Evolutionary conservation across 306 rosid species (phyloP).

Genomic region (Hippophae tibetana): DNA sequence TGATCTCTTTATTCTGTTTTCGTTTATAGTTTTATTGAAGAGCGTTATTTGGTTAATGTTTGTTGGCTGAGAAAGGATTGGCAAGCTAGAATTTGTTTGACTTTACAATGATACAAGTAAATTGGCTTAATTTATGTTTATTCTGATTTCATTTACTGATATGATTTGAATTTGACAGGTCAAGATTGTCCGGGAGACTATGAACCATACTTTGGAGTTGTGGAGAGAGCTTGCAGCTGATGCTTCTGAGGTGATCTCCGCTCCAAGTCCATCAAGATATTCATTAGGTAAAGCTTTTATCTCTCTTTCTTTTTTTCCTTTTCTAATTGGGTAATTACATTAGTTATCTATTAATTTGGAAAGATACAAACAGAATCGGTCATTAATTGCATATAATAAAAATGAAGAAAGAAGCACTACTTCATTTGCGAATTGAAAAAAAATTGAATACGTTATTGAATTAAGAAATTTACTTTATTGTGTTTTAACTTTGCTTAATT

Average conservation of each 20-base stretch:
- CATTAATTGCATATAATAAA: no score
- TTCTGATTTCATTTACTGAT: not conserved
- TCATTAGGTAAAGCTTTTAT: slow-evolving; percentile 37
- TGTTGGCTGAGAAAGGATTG: not conserved
- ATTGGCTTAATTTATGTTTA: not conserved
- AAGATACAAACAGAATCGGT: no score
- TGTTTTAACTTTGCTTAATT: no score
- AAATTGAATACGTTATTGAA: not conserved
- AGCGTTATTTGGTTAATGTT: slow-evolving; percentile 1
- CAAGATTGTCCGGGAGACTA: slow-evolving; percentile 80
- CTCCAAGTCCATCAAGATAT: slow-evolving; percentile 38
- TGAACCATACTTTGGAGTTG: slow-evolving; percentile 66
- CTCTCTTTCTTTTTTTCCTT: not conserved
- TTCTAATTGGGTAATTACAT: no score
- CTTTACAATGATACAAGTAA: slow-evolving; percentile 1
- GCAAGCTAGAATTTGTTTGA: not conserved
- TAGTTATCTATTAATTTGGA: no score
- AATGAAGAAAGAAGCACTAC: no score
- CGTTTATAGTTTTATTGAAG: not conserved
- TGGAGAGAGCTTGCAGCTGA: slow-evolving; percentile 57
- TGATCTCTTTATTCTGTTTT: not conserved
- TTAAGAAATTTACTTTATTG: no score
- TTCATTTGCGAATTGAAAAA: not conserved
- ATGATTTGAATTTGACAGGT: slow-evolving; percentile 40
- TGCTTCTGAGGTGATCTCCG: slow-evolving; percentile 28